Base-by-base conservation (phyloP, 2,329 filamentous ascomycete species). In the Ustulina deusta region DNA sequence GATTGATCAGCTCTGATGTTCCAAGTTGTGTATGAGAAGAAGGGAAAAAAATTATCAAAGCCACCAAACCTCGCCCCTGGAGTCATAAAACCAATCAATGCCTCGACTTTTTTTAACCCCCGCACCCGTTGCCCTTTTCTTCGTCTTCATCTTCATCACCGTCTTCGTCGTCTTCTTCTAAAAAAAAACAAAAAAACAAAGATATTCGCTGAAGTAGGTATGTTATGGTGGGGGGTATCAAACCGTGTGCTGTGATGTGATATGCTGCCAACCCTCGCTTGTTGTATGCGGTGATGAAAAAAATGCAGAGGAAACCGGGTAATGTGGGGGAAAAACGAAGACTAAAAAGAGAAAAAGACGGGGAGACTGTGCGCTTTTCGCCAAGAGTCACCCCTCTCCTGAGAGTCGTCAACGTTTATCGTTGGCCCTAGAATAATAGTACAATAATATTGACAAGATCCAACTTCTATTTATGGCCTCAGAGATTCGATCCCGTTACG, bases 191-290 rank as follows among this genome's bases (percentile, higher is more conserved):
- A 20, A 56, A 27, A 54, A 36, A 46, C 25, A 48, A 32, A 56
- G 20, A 62, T 51, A 51, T 5, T 63, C 61, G 54, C 54, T 59
- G n/a, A 22, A 32, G 27, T 52, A 40, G 10, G 27, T 34, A 6
- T 34, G 44, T 51, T 27, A n/a, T 38, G 51, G 20, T 15, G 15
- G 32, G 34, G 61, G 65, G 65, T 68, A 65, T 68, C 56, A 57
- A 61, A 20, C 61, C 65, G 65, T 68, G 44, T 61, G 38, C 51
- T 68, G 25, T 63, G 52, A 38, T 58, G 42, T 48, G 46, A 59
- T 60, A 55, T 66, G 64, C 51, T 61, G 36, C 64, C 40, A 42
- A 40, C 32, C 64, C 46, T 66, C 64, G 64, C 59, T 61, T 66
- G 46, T 48, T 60, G 46, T 54, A 61, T 65, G 56, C 36, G 61